Base-by-base conservation (phyloP, 176 grass and related monocot genomes). In the Neostapfia colusana region DNA sequence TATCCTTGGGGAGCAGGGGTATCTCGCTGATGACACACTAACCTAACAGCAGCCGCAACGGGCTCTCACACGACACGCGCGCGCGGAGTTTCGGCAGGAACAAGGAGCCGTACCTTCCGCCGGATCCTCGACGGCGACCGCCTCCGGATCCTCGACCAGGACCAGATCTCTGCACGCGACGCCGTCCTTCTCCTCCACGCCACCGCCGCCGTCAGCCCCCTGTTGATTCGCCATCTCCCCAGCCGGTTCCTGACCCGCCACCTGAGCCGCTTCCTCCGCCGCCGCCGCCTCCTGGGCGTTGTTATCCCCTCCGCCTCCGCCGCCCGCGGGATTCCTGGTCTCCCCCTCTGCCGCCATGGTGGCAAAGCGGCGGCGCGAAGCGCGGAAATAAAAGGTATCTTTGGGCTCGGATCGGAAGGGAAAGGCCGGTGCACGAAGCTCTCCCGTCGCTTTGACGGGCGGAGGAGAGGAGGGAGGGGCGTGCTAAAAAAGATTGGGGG, bases 311-410 rank as follows among this genome's bases (percentile, higher is more conserved):
- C 43, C 85, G 2, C 59, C 58, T 2, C 76, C 70, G 9, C 59
- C 38, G 9, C 20, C 78, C 9, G 65, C 38, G 36, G 44, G 86
- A 37, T 75, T 79, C 43, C 53, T 73, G 69, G 28, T 69, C 80
- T 84, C 86, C 81, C 75, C 86, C 75, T 83, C 86, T 51, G 75
- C 86, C 53, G 86, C 80, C 86, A 88, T 88, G 70, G 43, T 48
- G 45, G n/a, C 50, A 72, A 61, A 78, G 65, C 40, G 59, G 41
- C 23, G 46, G 59, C 66, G 72, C 58, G 34, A 42, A 18, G 31
- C 23, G 18, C 27, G 13, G 43, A 44, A 17, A 5, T 31, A 10
- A 69, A 81, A 46, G 72, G 72, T 77, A 65, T 77, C 78, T 73
- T 83, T 73, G 54, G 75, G 81, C 78, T 78, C 73, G 76, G 86